phyloP scores from a whole-genome alignment of 306 rosid genomes.

The Carpinus fangiana region DNA sequence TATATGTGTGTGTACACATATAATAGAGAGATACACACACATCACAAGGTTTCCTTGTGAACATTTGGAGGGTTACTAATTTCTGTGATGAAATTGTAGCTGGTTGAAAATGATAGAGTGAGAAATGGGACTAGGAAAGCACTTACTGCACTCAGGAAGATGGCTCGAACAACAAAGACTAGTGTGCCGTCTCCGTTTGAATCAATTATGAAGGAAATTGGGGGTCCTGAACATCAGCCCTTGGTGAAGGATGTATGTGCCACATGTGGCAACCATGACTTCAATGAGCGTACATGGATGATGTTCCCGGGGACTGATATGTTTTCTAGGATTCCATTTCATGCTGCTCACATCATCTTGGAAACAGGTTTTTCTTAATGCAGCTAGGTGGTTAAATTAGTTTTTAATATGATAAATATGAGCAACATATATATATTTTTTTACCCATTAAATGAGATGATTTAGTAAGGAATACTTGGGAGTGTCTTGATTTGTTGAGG shows the following conservation, averaged over 20 bases:
- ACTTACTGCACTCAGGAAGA: conserved; percentile 74
- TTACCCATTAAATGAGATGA: background rate
- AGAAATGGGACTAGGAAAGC: conserved; percentile 93
- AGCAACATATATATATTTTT: background rate
- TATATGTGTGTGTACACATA: background rate
- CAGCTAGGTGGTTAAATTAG: background rate
- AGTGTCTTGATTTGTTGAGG: background rate
- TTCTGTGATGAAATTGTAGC: conserved; percentile 38
- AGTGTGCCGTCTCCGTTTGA: conserved; percentile 82
- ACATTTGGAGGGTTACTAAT: conserved; percentile 13
- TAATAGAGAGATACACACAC: too few species aligned
- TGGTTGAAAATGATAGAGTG: conserved; percentile 79
- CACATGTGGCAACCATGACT: conserved; percentile 82
- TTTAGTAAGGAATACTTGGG: background rate
- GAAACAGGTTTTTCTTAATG: conserved; percentile 57
- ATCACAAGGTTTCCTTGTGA: background rate
- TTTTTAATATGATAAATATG: background rate
- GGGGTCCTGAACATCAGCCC: conserved; percentile 54
- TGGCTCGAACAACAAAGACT: conserved; percentile 76
- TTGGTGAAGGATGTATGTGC: conserved; percentile 83
- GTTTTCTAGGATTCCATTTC: conserved; percentile 81
- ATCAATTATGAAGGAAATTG: conserved; percentile 79
- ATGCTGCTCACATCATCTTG: conserved; percentile 77
- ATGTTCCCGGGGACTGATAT: conserved; percentile 81
- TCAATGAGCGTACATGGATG: conserved; percentile 72